Evolutionary conservation across 495 filamentous ascomycete genomes (phyloP), one percentile per base, ranked within the genome.

Genomic region (Coniosporium apollinis): DNA sequence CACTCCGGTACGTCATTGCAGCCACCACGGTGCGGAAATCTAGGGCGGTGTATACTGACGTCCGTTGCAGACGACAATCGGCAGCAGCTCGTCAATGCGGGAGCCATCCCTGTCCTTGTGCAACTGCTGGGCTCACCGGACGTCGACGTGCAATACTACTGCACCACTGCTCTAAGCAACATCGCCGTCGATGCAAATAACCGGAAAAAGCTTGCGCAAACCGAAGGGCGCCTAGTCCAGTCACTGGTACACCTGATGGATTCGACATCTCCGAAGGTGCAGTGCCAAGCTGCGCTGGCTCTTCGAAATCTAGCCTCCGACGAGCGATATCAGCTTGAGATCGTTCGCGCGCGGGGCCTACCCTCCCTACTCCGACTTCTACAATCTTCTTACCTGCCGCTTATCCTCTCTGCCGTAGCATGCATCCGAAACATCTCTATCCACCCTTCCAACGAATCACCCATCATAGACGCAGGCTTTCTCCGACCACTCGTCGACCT

Each of bases 391-490:
- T 96, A 96, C 49, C 72, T 94, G 9, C 89, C 89, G 11, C 72
- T 97, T 20, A 96, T 94, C 20, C 74, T 97, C 22, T 96, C 91
- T 14, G 89, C 89, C 25, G 89, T 97, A 45, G 89, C 89, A 15
- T 97, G 89, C 51, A 96, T 97, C 46, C 81, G 89, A 39, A 97
- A 97, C 51, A 97, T 97, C 49, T 94, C 86, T 29, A 97, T 97
- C 46, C 89, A 97, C 49, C 89, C 89, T n/a, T 61, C 84, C 36
- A 97, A 97, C 56, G 89, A 97, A 59, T 94, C 85, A n/a, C 91
- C 89, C 0, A 96, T 97, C 38, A 97, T 97, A 40, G 91, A 97
- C 48, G 89, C 89, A 8, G 89, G 87, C 22, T 96, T 97, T 51
- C 55, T 97, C 31, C 84, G 80, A 49, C 89, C 89, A 2, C 56